Evolutionary conservation across 371 early-diverging fungal species (phyloP), one percentile per base, ranked within the genome.

Genomic region (Lichtheimia ramosa): DNA sequence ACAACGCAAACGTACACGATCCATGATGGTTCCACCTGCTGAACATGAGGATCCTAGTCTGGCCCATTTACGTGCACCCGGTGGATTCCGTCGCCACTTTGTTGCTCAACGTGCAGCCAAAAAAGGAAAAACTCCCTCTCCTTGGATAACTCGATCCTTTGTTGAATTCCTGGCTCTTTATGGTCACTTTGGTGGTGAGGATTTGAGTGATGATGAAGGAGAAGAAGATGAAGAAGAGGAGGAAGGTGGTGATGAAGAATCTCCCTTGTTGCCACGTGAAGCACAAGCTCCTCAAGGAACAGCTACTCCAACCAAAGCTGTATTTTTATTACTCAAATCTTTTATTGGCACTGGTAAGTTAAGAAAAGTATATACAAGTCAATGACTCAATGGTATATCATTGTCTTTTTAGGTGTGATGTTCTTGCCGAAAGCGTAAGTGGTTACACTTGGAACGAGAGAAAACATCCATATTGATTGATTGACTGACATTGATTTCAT

Each of bases 161-260:
- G 89, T 96, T 41, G 97, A 96, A 65, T 96, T 96, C 63, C 79
- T 97, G 60, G 91, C 89, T 23, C 73, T 97, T 63, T 96, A 92
- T 64, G 95, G 96, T 24, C 93, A 93, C 71, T 97, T 95, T 79
- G 98, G 95, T 39, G 98, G 97, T 58, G 97, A 94, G 64, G 92
- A 93, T 65, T 83, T 89, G 48, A 92, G 93, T 48, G 91, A 91
- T 53, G 93, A 92, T 56, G 91, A 92, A 61, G 93, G 87, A 16
- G 85, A 89, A 20, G 86, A 84, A 15, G 92, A 85, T 5, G 87
- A 79, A 15, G 74, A 71, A 43, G 74, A 56, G 18, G 75, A 42
- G 18, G 56, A 41, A 2, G 56, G 39, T 5, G 43, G 58, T 3
- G 72, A 67, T 43, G 78, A 77, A 59, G 59, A 64, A 28, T 65